A percentile compares a stretch with the other conserved stretches of the same genome.
Conservation (phyloP, 371 early-diverging fungal species). For the Capillidium rhysosporum region DNA sequence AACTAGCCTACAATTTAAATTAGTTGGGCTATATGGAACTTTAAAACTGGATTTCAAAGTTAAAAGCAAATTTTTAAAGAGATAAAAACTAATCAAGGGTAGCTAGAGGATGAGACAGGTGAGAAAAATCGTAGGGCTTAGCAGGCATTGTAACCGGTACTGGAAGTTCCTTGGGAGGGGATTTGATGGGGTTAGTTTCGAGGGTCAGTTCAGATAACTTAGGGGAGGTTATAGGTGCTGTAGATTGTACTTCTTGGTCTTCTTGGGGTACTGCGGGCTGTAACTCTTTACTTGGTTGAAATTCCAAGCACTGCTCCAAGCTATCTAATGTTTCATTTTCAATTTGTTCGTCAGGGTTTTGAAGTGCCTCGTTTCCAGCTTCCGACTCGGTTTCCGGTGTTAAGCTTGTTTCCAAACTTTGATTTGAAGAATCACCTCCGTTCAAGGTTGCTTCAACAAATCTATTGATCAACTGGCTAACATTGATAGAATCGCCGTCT, state of each 20-base stretch:
- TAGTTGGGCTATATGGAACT: too few relatives aligned
- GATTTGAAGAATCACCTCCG: not conserved
- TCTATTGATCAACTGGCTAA: not conserved
- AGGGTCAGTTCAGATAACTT: not conserved
- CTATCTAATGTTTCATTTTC: not conserved
- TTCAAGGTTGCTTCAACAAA: not conserved
- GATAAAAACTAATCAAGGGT: not conserved
- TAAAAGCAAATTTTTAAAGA: too few relatives aligned
- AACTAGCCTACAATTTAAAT: too few relatives aligned
- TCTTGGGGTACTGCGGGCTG: not conserved
- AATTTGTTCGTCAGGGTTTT: not conserved
- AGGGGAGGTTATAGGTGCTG: not conserved
- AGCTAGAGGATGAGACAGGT: not conserved
- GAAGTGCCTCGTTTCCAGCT: not conserved
- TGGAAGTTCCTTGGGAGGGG: not conserved
- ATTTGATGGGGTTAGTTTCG: not conserved
- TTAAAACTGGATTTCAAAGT: too few relatives aligned
- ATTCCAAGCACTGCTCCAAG: not conserved
- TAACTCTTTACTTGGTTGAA: not conserved
- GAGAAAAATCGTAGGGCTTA: not conserved
- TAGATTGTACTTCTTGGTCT: not conserved
- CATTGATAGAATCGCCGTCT: not conserved
- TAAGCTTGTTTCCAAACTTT: not conserved
- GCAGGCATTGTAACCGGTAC: not conserved
- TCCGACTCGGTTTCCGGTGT: not conserved